Evolutionary conservation across 2,329 filamentous ascomycete genomes (phyloP), one percentile per base, ranked within the genome.

Genomic region (Penicillium sp.): DNA sequence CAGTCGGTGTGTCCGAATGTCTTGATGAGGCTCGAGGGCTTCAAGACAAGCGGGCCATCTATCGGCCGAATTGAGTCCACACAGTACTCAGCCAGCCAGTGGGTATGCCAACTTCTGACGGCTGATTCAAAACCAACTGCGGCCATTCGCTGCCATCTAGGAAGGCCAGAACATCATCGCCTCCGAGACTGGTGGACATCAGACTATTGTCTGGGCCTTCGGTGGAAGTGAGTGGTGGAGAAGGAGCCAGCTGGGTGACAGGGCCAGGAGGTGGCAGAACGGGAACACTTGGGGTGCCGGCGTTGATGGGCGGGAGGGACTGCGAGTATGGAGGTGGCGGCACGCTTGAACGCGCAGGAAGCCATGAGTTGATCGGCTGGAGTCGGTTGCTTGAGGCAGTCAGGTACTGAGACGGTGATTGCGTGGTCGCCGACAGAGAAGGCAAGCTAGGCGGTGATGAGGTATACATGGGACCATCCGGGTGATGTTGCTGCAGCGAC

Each of bases 361-460:
- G 46, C 64, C 63, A 67, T 10, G 64, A 57, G 35, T 65, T 66
- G 40, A 67, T 52, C 3, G 65, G 62, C 30, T 67, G 65, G 16
- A 67, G 48, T 5, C 62, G 61, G 35, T 63, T 60, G 14, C 50
- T 47, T 14, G 59, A 46, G 14, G 51, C 48, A 6, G 47, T 41
- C 14, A 54, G 41, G 31, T 59, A 58, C 23, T 56, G 55, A 1
- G 57, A 52, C 4, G 59, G 54, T 7, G 56, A 39, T 29, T 56
- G 54, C 7, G 57, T 56, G 12, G 49, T 51, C 13, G 51, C 42
- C 2, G 45, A 33, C 9, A 65, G 36, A 4, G 61, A 57, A 6
- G 61, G 60, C 6, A 64, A 52, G 15, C 45, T 61, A 5, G 61
- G 54, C 5, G 52, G 55, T 2, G 62, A 60, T 2, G 61, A 50